These are phyloP conservation scores for Phytophthora agathidicida DNA, from an alignment of 352 stramenopile genomes.

Conservation along the genomic window DNA sequence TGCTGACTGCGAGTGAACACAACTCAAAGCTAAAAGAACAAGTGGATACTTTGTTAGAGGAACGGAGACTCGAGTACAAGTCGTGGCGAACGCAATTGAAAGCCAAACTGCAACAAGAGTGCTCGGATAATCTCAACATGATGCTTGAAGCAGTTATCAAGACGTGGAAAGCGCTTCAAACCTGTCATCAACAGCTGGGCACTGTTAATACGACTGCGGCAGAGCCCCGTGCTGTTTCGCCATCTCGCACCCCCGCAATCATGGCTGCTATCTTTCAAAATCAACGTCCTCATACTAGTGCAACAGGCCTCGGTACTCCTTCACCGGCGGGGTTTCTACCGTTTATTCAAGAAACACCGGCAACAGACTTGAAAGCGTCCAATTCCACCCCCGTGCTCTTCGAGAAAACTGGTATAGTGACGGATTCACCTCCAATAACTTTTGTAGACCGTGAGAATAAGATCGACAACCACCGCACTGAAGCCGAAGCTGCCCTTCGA, in stretches of 20 bases:
- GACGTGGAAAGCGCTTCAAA: constrained; percentile 46
- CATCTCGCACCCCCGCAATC: constrained; percentile 23
- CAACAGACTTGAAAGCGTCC: constrained; percentile 13
- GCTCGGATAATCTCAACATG: constrained; percentile 28
- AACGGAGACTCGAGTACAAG: constrained; percentile 40
- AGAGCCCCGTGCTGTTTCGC: constrained; percentile 14
- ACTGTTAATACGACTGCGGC: constrained; percentile 12
- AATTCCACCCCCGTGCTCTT: constrained; percentile 15
- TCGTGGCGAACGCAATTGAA: constrained; percentile 37
- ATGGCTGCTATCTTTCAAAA: constrained; percentile 33
- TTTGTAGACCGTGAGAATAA: constrained; percentile 13
- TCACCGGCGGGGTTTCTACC: constrained; percentile 17
- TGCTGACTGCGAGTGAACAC: constrained; percentile 9
- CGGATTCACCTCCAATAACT: neutral
- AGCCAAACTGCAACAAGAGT: constrained; percentile 37
- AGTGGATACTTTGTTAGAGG: constrained; percentile 41
- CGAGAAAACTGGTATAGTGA: neutral
- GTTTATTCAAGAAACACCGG: constrained; percentile 28
- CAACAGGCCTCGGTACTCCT: constrained; percentile 1
- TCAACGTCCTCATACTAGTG: constrained; percentile 26
- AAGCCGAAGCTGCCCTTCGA: constrained; percentile 25
- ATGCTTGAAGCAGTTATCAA: constrained; percentile 39
- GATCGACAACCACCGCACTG: constrained; percentile 7
- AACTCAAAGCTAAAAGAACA: constrained; percentile 36
- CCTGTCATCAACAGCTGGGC: constrained; percentile 34